These are phyloP conservation scores for Rhamnella rubrinervis DNA, from an alignment of 331 rosid genomes.

Conservation along the genomic window DNA sequence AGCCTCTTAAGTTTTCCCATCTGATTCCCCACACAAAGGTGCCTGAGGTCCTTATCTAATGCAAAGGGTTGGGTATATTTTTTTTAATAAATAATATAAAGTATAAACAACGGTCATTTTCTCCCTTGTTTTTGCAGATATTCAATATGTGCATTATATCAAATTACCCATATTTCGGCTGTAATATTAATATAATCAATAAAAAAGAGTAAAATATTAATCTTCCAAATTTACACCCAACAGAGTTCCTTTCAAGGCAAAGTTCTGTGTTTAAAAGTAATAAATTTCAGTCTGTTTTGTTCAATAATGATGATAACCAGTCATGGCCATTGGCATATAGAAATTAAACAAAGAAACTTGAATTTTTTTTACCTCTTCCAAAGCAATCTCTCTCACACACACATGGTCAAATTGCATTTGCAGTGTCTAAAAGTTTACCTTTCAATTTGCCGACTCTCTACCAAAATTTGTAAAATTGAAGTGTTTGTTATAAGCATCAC, in stretches of 20 bases:
- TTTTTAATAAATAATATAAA: no score
- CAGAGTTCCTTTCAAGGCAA: conserved; percentile 5
- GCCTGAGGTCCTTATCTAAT: no score
- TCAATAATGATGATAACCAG: not conserved
- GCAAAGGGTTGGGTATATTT: no score
- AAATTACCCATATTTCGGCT: not conserved
- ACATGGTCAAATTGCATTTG: not conserved
- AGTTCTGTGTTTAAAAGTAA: no score
- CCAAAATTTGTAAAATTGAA: no score
- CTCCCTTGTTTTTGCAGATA: no score
- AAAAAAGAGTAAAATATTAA: not conserved
- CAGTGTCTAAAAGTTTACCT: not conserved
- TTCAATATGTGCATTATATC: no score
- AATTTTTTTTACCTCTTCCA: not conserved
- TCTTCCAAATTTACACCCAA: conserved; percentile 8
- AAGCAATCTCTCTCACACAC: not conserved
- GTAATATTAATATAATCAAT: not conserved
- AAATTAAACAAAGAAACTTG: not conserved
- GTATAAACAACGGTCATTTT: no score
- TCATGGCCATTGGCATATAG: not conserved
- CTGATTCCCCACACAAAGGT: not conserved
- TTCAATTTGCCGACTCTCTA: no score
- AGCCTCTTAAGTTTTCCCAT: conserved; percentile 18
- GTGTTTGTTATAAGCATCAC: no score
- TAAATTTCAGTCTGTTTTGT: not conserved